phyloP scores from a whole-genome alignment of 1,139 yeast genomes.

The Scheffersomyces illinoinensis region DNA sequence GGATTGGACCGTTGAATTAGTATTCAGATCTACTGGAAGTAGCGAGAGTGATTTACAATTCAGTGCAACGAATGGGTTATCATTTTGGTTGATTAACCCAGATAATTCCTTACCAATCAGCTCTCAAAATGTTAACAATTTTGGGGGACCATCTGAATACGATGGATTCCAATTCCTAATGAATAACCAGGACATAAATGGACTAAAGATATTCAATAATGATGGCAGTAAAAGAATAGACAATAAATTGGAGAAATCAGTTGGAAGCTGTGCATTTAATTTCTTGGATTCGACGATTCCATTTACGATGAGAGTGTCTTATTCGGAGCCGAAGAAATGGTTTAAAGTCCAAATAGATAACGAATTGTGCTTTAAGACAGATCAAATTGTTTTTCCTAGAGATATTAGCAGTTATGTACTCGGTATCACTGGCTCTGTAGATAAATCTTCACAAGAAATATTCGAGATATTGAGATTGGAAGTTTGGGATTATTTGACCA shows the following conservation, averaged over 20 bases:
- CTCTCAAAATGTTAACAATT: conserved; percentile 20
- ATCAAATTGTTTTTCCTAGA: conserved; percentile 43
- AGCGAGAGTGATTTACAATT: conserved; percentile 25
- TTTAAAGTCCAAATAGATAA: conserved; percentile 71
- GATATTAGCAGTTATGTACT: conserved; percentile 34
- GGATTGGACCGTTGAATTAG: conserved; percentile 62
- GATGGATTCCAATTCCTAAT: conserved; percentile 64
- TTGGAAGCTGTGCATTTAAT: conserved; percentile 59
- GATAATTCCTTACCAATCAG: conserved; percentile 24
- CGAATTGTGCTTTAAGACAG: conserved; percentile 67
- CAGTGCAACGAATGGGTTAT: conserved; percentile 44
- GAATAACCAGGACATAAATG: conserved; percentile 49
- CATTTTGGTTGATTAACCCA: conserved; percentile 49
- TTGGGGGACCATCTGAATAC: conserved; percentile 53
- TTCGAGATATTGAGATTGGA: conserved; percentile 62
- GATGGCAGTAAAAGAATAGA: conserved; percentile 45
- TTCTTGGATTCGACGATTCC: conserved; percentile 73
- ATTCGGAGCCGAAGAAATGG: conserved; percentile 40
- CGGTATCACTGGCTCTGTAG: conserved; percentile 53
- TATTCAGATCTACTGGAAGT: conserved; percentile 59
- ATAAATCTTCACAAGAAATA: conserved; percentile 45
- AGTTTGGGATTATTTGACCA: conserved; percentile 52
- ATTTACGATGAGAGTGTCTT: conserved; percentile 62
- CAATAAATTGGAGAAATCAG: conserved; percentile 25
- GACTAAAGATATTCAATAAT: conserved; percentile 56